These are phyloP conservation scores for Candida piceae DNA, from an alignment of 805 yeast species.

Conservation along the genomic window DNA sequence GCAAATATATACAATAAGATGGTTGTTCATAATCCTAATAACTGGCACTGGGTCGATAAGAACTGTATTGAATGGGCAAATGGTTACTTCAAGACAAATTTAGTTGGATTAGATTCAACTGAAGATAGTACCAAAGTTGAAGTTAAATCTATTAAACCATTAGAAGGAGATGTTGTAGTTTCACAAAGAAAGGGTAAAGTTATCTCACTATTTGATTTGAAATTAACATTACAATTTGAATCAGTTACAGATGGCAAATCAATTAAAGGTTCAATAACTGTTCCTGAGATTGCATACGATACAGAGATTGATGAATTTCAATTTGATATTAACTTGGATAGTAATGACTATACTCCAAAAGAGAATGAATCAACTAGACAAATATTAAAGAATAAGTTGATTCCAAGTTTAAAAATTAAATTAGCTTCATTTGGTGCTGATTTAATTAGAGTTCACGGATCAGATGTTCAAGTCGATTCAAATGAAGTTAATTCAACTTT, in stretches of 20 bases:
- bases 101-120: constrained; percentile 43
- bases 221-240: constrained; percentile 52
- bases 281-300: constrained; percentile 95
- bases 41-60: constrained; percentile 99
- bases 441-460: constrained; percentile 68
- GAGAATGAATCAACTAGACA: constrained; percentile 46
- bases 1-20: too few relatives aligned
- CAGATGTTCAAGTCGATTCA: constrained; percentile 80
- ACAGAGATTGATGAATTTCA: constrained; percentile 81
- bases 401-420: constrained; percentile 63
- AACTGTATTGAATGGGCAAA: constrained; percentile 92
- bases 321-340: constrained; percentile 64
- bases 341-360: constrained; percentile 40
- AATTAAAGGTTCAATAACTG: constrained; percentile 68
- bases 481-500: constrained; percentile 55
- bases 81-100: constrained; percentile 60
- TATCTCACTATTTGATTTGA: constrained; percentile 82
- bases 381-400: constrained; percentile 42
- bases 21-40: constrained; percentile 96
- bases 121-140: constrained; percentile 29
- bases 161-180: constrained; percentile 96
- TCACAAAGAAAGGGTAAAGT: constrained; percentile 96
- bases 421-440: constrained; percentile 71
- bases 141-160: constrained; percentile 44
- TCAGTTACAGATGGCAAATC: too few relatives aligned